Base-by-base conservation (phyloP, 306 rosid genomes). In the Quercus gilva region DNA sequence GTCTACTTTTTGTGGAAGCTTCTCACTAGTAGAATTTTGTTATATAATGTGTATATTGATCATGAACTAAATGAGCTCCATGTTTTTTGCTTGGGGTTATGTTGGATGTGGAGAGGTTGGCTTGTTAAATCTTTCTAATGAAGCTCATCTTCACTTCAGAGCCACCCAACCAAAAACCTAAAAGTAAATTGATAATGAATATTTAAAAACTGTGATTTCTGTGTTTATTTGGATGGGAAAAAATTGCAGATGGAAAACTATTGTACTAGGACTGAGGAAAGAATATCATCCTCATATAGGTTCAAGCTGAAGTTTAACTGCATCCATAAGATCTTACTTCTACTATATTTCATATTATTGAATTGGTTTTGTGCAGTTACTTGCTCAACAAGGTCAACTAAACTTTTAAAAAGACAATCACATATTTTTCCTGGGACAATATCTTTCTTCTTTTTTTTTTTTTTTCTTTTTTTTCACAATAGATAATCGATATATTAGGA, bases 1-100 rank as follows among this genome's bases (percentile, higher is more conserved):
- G 33, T 78, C 67, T 74, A 69, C 71, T 77, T 78, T 67, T 71
- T 51, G 28, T 56, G 72, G 43, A 41, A 70, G 31, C 58, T 45
- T 84, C 23, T 64, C 70, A 5, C 69, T 49, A 17, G 15, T 67
- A 53, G 74, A 21, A 33, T 71, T 63, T 28, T 63, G 3, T 63
- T 63, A 45, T 14, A 71, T 56, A 74, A 14, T n/a, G 37, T 5
- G 9, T 69, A 59, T 29, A 15, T 74, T 69, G 20, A 59, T 17
- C 69, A 55, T 69, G 52, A n/a, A 69, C 43, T 37, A 11, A 35
- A 37, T 20, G n/a, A 37, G 55, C 5, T 79, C 28, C 35, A 74
- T 67, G 68, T 67, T 8, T 25, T 20, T 80, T 77, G 73, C 60
- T 69, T 2, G 43, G 74, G 13, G 19, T 37, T 20, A 11, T n/a